phyloP scores from a whole-genome alignment of 495 filamentous ascomycete genomes.

The Cercophora scortea region DNA sequence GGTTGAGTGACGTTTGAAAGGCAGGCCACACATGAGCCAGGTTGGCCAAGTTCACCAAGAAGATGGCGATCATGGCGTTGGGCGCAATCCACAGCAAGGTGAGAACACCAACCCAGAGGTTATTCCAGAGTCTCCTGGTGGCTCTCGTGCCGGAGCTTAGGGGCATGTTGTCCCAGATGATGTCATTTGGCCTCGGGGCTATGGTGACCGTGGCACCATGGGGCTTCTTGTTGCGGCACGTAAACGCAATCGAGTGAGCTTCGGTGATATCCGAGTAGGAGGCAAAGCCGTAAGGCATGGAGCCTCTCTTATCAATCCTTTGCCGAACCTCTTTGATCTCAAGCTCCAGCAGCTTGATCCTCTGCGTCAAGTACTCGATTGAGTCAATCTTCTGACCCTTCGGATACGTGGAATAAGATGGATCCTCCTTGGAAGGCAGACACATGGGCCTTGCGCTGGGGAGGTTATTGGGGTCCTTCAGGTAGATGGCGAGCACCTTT shows the following conservation, averaged over 20 bases:
- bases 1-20: constrained; percentile 58
- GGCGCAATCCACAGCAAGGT: constrained; percentile 90
- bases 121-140: constrained; percentile 68
- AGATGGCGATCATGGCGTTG: constrained; percentile 91
- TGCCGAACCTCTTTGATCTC: constrained; percentile 77
- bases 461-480: constrained; percentile 76
- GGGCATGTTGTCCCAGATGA: constrained; percentile 92
- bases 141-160: constrained; percentile 56
- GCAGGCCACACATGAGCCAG: constrained; percentile 71
- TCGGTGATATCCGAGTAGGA: constrained; percentile 83
- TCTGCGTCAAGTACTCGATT: constrained; percentile 83
- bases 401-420: constrained; percentile 44
- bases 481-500: constrained; percentile 74
- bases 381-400: constrained; percentile 78
- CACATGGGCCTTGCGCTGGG: constrained; percentile 74
- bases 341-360: constrained; percentile 74
- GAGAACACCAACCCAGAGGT: constrained; percentile 71
- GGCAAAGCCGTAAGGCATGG: constrained; percentile 89
- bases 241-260: constrained; percentile 81
- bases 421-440: constrained; percentile 65
- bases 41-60: constrained; percentile 76
- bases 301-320: constrained; percentile 75
- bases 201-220: constrained; percentile 70
- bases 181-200: constrained; percentile 80
- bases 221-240: constrained; percentile 68